These are phyloP conservation scores for Alternaria viburni DNA, from an alignment of 2,329 filamentous ascomycete species.

Conservation along the genomic window DNA sequence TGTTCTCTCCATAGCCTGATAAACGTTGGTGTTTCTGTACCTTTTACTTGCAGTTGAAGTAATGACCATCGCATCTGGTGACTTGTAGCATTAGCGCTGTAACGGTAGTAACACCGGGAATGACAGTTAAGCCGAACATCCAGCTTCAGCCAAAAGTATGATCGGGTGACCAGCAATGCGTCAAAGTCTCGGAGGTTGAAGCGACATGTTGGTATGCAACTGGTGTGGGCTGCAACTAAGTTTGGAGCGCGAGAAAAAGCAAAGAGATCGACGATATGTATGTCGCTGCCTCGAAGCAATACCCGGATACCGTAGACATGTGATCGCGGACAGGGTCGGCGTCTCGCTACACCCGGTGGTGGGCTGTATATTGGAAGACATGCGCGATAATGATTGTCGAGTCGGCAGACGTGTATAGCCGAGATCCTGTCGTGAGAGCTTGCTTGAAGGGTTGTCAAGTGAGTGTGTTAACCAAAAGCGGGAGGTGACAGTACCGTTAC, in stretches of 20 bases:
- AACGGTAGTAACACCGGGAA: background rate
- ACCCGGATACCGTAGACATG: background rate
- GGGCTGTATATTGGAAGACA: background rate
- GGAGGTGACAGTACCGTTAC: background rate
- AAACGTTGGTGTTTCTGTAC: fast-evolving
- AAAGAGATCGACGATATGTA: background rate
- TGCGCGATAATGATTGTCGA: background rate
- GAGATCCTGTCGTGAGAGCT: background rate
- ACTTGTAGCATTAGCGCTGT: background rate
- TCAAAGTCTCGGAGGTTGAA: background rate
- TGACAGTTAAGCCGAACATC: background rate
- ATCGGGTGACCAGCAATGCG: background rate
- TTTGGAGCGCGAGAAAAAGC: background rate
- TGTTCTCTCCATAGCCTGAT: background rate
- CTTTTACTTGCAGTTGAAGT: background rate
- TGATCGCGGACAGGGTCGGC: background rate
- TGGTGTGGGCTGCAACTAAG: background rate
- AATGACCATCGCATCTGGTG: background rate
- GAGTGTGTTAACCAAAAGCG: background rate
- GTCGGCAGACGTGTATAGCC: background rate
- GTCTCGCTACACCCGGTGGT: background rate
- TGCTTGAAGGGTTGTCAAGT: background rate
- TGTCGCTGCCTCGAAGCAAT: background rate
- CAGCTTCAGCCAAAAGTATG: background rate
- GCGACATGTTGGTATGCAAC: background rate